Base-by-base conservation (phyloP, 148 eudicot species). In the Salicornia ramosissima region DNA sequence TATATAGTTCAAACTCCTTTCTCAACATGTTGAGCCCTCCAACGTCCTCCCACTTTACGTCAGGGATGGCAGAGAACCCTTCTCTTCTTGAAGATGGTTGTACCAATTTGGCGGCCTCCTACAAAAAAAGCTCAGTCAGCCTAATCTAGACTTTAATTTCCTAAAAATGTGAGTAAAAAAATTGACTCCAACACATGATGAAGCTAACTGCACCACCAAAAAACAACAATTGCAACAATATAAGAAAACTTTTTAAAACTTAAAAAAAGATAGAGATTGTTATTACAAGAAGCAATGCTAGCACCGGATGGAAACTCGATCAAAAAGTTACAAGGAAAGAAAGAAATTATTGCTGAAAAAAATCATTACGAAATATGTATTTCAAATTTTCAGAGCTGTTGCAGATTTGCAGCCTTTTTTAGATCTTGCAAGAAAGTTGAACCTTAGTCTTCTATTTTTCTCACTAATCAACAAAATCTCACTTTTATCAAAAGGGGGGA, bases 81-180 rank as follows among this genome's bases (percentile, higher is more conserved):
- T 91, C 97, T 77, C 97, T 87, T 83, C 80, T 87, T 22, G 80
- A 87, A 71, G 97, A 91, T 14, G 97, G 97, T 78, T 91, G 97
- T 47, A 91, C 87, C 76, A 75, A 47, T 79, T 81, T 86, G 40
- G 77, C 86, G 42, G 97, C 97, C 78, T 74, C 86, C 97, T 77
- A 30, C 49, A 64, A 12, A 54, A 25, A 75, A 56, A n/a, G n/a
- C n/a, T n/a, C n/a, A n/a, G n/a, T n/a, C n/a, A n/a, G n/a, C n/a
- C n/a, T n/a, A n/a, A n/a, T n/a, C n/a, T n/a, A n/a, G n/a, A n/a
- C n/a, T n/a, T n/a, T n/a, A n/a, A n/a, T n/a, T n/a, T n/a, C n/a
- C n/a, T n/a, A n/a, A n/a, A n/a, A n/a, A n/a, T n/a, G n/a, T n/a
- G n/a, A n/a, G n/a, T n/a, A n/a, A n/a, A n/a, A n/a, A n/a, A n/a